Percentiles rank a stretch among this genome's conserved stretches.
Conservation (phyloP, 768 basidiomycete species). For the Leccinum obscurum region DNA sequence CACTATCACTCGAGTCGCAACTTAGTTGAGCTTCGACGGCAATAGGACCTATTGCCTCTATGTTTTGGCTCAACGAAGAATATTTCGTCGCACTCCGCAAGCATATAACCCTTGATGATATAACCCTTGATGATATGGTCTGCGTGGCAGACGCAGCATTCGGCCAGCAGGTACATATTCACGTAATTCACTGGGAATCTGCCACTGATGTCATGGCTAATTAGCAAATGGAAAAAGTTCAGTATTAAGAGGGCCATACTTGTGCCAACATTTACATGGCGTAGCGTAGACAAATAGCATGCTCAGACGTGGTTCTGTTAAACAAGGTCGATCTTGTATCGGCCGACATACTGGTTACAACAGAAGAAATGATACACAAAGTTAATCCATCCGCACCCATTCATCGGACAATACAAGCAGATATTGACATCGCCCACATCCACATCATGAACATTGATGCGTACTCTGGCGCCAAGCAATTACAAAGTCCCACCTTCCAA, state of each 20-base stretch:
- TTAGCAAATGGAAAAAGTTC: slow-evolving; percentile 82
- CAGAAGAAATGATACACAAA: slow-evolving; percentile 61
- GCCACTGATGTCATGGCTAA: slow-evolving; percentile 2
- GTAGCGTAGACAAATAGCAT: slow-evolving; percentile 81
- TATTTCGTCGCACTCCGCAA: slow-evolving; percentile 64
- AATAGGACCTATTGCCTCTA: slow-evolving; percentile 79
- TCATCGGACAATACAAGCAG: slow-evolving; percentile 65
- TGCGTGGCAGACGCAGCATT: slow-evolving; percentile 92
- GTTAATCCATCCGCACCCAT: slow-evolving; percentile 83
- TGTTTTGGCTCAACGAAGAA: slow-evolving; percentile 89
- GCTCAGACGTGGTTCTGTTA: slow-evolving; percentile 85
- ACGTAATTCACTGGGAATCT: slow-evolving; percentile 35
- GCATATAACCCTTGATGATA: slow-evolving; percentile 49
- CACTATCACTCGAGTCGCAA: neutral
- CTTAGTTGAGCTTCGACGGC: slow-evolving; percentile 3
- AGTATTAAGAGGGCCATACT: neutral
- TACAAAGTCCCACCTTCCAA: slow-evolving; percentile 23
- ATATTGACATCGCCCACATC: slow-evolving; percentile 71
- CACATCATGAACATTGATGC: slow-evolving; percentile 69
- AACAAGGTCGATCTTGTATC: slow-evolving; percentile 87
- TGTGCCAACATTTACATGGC: slow-evolving; percentile 2
- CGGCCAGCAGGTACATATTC: slow-evolving; percentile 50
- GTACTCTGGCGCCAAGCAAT: slow-evolving; percentile 52
- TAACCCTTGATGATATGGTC: slow-evolving; percentile 75
- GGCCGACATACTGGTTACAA: slow-evolving; percentile 41